Base-by-base conservation (phyloP, 306 rosid genomes). In the Sophora flavescens region DNA sequence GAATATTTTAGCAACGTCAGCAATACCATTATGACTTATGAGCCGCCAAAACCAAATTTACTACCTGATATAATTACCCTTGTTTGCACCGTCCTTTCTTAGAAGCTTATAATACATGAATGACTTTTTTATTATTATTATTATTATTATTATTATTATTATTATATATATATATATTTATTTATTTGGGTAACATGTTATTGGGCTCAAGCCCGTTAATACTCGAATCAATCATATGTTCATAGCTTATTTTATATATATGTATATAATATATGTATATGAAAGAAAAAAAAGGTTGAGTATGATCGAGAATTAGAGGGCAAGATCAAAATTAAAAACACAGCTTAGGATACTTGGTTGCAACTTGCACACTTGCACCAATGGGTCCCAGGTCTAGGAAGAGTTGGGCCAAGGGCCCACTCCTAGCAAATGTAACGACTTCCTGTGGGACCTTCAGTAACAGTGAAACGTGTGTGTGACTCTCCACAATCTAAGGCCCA, bases 261-360 rank as follows among this genome's bases (percentile, higher is more conserved):
- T 22, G 22, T 22, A 22, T 22, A 22, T 22, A 22, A 22, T 22
- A 22, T 22, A 22, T 22, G 22, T 22, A 22, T 22, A 22, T 22
- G 22, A 22, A 22, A 22, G 22, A 22, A 22, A 22, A 22, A 22
- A 22, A 30, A 30, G 39, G 17, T 1, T 57, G 14, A 41, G 8
- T 44, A 44, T 35, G 32, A 53, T 63, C 4, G 33, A 69, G 52
- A 63, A 65, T 33, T 48, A 28, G 14, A 30, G 28, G 47, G n/a
- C 9, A 32, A 30, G 32, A 30, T 30, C 32, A 30, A 32, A 6
- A 54, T 45, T 14, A 15, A 28, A 78, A 63, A 13, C 30, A 64
- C 14, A 52, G 74, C 86, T 83, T 86, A 42, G 91, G 88, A 88
- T 88, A 50, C 86, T 82, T 16, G 79, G 68, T 41, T 60, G 22